These are phyloP conservation scores for Fabrea salina DNA, from an alignment of 169 alveolate genomes.

Conservation along the genomic window DNA sequence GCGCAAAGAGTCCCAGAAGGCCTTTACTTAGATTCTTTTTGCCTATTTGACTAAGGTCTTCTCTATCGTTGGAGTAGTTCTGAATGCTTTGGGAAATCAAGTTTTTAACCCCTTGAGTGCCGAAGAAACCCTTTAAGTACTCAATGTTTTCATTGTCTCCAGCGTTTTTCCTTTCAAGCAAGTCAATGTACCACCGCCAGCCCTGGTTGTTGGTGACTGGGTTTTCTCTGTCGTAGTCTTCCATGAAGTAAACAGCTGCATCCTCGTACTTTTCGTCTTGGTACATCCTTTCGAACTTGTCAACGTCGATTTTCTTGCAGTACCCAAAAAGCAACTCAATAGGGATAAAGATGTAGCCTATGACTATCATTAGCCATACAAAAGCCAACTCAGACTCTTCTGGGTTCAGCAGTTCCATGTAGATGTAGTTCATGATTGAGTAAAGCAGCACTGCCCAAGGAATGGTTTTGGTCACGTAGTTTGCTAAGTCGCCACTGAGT, in stretches of 20 bases:
- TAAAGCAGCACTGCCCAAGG: conserved; percentile 23
- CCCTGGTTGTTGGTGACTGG: conserved; percentile 24
- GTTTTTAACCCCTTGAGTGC: no score
- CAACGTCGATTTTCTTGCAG: not conserved
- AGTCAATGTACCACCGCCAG: not conserved
- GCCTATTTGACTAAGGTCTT: no score
- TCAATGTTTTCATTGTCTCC: not conserved
- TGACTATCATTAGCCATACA: not conserved
- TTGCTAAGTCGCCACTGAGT: not conserved
- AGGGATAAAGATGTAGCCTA: not conserved
- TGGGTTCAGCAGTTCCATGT: not conserved
- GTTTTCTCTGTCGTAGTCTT: conserved; percentile 15
- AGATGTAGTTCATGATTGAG: not conserved
- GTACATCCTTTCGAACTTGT: no score
- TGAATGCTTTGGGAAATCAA: no score
- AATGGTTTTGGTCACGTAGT: not conserved
- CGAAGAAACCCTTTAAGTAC: no score
- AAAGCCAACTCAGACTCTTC: conserved; percentile 13
- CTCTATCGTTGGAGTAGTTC: no score
- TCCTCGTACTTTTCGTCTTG: conserved; percentile 7
- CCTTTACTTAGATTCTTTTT: no score
- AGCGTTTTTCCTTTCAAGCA: conserved; percentile 1
- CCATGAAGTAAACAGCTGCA: not conserved
- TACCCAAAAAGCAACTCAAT: not conserved
- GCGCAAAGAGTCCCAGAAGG: no score